Percentiles rank a stretch among this genome's conserved stretches.
phyloP scores from a whole-genome alignment of 768 basidiomycete genomes.

The Kwoniella sp. region DNA sequence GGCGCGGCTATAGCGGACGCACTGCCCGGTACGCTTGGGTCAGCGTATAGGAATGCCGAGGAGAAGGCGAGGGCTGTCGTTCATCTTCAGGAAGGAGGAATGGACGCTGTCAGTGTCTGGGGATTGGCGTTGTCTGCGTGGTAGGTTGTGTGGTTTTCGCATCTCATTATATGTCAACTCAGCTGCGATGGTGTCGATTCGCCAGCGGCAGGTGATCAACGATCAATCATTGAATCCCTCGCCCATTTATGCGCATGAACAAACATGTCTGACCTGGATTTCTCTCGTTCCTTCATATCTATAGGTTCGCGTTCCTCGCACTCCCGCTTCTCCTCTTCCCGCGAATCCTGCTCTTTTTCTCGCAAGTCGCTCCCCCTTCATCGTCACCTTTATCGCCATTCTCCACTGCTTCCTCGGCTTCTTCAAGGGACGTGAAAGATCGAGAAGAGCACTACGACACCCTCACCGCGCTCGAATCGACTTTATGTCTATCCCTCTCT shows the following conservation, averaged over 20 bases:
- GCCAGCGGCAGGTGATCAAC: neutral
- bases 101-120: conserved; percentile 51
- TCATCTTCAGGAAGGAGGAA: conserved; percentile 46
- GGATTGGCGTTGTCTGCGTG: conserved; percentile 46
- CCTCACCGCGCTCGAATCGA: conserved; percentile 49
- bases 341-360: conserved; percentile 54
- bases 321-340: conserved; percentile 54
- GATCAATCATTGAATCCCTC: neutral
- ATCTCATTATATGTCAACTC: no score
- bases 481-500: conserved; percentile 39
- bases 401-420: neutral
- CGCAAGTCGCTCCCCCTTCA: conserved; percentile 41
- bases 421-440: neutral
- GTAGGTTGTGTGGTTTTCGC: conserved; percentile 35
- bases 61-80: conserved; percentile 51
- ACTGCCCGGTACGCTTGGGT: conserved; percentile 27
- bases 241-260: neutral
- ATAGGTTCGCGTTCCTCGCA: conserved; percentile 49
- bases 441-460: conserved; percentile 50
- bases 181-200: no score
- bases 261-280: conserved; percentile 6
- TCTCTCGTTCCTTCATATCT: no score
- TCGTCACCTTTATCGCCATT: conserved; percentile 17
- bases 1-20: conserved; percentile 12
- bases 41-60: conserved; percentile 40